A percentile compares a stretch with the other conserved stretches of the same genome.
phyloP scores from a whole-genome alignment of 225 moss, liverwort and hornwort species.

The Lunularia cruciata region DNA sequence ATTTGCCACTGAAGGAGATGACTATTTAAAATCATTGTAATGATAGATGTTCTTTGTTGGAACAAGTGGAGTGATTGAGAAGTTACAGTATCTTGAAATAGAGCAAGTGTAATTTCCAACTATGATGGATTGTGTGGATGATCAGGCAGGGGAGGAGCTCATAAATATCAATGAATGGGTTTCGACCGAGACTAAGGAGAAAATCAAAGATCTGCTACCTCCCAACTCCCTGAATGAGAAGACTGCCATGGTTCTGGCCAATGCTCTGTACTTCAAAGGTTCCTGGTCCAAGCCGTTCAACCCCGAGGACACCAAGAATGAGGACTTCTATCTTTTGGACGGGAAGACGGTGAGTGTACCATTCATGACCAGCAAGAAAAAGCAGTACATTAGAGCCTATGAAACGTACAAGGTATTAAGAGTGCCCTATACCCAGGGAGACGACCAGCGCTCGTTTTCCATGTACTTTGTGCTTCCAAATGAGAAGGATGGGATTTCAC shows the following conservation, averaged over 20 bases:
- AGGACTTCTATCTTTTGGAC: conserved; percentile 48
- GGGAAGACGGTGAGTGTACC: conserved; percentile 49
- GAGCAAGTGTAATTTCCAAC: too few relatives aligned
- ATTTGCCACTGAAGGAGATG: too few relatives aligned
- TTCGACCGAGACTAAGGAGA: conserved; percentile 46
- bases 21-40: too few relatives aligned
- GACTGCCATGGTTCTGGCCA: conserved; percentile 55
- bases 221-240: conserved; percentile 24
- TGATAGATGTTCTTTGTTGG: too few relatives aligned
- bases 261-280: conserved; percentile 73
- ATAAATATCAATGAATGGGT: conserved; percentile 55
- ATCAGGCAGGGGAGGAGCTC: conserved; percentile 54
- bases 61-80: too few relatives aligned
- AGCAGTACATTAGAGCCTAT: conserved; percentile 39
- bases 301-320: conserved; percentile 28
- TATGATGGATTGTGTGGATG: too few relatives aligned
- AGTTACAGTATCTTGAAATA: too few relatives aligned
- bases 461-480: conserved; percentile 59
- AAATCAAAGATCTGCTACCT: conserved; percentile 57
- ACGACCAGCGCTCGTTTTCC: conserved; percentile 48
- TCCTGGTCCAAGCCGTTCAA: conserved; percentile 46
- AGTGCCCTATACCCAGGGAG: conserved; percentile 43
- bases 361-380: conserved; percentile 37
- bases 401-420: conserved; percentile 44
- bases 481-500: conserved; percentile 42